Base-by-base conservation (phyloP, 257 asterid genomes). In the Solanum bukasovii region DNA sequence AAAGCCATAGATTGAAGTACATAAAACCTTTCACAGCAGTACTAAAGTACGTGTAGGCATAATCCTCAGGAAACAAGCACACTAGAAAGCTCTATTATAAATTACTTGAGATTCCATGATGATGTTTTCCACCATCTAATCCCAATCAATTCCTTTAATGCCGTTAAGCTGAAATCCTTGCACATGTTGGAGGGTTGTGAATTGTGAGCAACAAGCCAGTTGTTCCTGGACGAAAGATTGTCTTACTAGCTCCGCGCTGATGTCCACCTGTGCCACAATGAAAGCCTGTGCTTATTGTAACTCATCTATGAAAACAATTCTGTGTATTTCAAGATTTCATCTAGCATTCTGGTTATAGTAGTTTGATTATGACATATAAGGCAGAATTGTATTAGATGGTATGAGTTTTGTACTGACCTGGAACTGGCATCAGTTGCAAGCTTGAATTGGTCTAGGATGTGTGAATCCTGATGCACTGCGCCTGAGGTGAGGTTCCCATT, bases 361-460 rank as follows among this genome's bases (percentile, higher is more conserved):
- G 67, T 49, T 81, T 81, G 68, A 3, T 27, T 81, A 29, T 46
- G 85, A 81, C 27, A 49, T 18, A 2, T 10, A 46, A 16, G 68
- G 85, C 42, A 18, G 42, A 20, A 46, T 81, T 81, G 85, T 16
- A 5, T 81, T 29, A 81, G 11, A 46, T 49, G 38, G 10, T 49
- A 18, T 9, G 85, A 81, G 85, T 46, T 81, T n/a, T n/a, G 9
- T 25, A 49, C 78, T 86, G 86, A 90, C 94, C 94, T 87, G 89
- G 10, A 86, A 70, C 13, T 63, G 90, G 75, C n/a, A 86, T 95
- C 93, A 93, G 87, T 87, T 92, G 93, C 98, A 95, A 31, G 98
- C 95, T 87, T 93, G 97, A 81, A 95, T 90, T 87, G 92, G 89
- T 83, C 90, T 91, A 44, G 92, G 86, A 82, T 71, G 86, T 33